Conservation (phyloP, 495 filamentous ascomycete species). For the Penicillium pulvis region DNA sequence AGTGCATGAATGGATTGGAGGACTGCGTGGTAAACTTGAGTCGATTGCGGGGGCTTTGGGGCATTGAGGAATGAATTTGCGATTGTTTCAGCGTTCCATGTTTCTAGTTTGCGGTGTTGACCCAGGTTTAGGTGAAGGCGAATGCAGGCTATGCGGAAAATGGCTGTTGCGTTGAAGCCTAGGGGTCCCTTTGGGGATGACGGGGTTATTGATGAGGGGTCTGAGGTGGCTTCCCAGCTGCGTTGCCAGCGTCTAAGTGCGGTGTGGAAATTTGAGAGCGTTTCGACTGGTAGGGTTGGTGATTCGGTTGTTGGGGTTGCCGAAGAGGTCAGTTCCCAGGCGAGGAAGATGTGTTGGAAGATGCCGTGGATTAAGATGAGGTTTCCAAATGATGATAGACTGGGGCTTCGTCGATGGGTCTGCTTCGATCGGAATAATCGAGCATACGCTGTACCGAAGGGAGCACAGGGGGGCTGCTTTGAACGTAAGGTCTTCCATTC, state of each 20-base stretch:
- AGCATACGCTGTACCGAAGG: slow-evolving; percentile 9
- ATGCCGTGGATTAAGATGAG: slow-evolving; percentile 38
- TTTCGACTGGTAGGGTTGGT: neutral
- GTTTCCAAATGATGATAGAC: slow-evolving; percentile 30
- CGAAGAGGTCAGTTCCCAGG: slow-evolving; percentile 40
- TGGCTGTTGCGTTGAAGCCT: slow-evolving; percentile 40
- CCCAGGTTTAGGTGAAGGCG: slow-evolving; percentile 34
- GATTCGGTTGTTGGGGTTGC: slow-evolving; percentile 18
- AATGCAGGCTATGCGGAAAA: slow-evolving; percentile 40
- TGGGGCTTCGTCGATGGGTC: neutral
- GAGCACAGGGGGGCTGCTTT: slow-evolving; percentile 5
- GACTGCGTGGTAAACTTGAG: slow-evolving; percentile 31
- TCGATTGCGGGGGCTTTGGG: slow-evolving; percentile 7
- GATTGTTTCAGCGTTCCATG: slow-evolving; percentile 23
- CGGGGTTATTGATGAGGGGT: slow-evolving; percentile 34
- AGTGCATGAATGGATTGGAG: slow-evolving; percentile 43
- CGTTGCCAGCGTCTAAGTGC: slow-evolving; percentile 41
- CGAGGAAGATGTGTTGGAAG: slow-evolving; percentile 33
- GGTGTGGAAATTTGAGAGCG: slow-evolving; percentile 32
- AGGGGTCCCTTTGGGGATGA: slow-evolving; percentile 37
- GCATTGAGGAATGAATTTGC: slow-evolving; percentile 18
- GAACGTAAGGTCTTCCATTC: slow-evolving; percentile 16
- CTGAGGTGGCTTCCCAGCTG: slow-evolving; percentile 35
- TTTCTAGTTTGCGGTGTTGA: slow-evolving; percentile 31
- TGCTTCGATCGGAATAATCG: slow-evolving; percentile 4